phyloP scores from a whole-genome alignment of 768 basidiomycete genomes.

The Peribolospora kevripleyi region DNA sequence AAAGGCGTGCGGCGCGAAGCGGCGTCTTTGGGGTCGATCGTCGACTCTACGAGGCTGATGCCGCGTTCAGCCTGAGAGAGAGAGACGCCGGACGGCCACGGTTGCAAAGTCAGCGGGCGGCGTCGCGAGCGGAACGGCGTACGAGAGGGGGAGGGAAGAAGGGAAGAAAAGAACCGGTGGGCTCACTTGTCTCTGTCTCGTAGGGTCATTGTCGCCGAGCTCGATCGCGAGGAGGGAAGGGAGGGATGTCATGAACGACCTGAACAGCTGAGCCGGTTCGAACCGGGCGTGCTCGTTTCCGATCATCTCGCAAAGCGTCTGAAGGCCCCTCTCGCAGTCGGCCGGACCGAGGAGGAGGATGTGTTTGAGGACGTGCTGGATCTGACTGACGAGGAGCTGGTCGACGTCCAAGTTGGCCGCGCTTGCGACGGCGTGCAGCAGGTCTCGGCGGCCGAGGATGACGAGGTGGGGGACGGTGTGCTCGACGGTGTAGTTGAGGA shows the following conservation, averaged over 20 bases:
- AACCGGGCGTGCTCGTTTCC: background rate
- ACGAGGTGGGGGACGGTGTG: slow-evolving; percentile 48
- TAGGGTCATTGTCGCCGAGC: slow-evolving; percentile 42
- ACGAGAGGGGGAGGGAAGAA: no score
- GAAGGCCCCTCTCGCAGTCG: background rate
- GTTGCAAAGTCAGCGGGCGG: slow-evolving; percentile 4
- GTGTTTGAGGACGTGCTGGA: slow-evolving; percentile 10
- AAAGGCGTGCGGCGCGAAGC: slow-evolving; percentile 16
- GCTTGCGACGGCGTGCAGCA: slow-evolving; percentile 37
- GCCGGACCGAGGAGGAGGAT: background rate
- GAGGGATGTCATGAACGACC: slow-evolving; percentile 33
- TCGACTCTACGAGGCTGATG: slow-evolving; percentile 14
- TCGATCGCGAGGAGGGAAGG: slow-evolving; percentile 50
- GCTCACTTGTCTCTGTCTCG: slow-evolving; percentile 27
- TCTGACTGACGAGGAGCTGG: slow-evolving; percentile 32
- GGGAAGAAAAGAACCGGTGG: no score
- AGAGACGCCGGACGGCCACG: slow-evolving; percentile 15
- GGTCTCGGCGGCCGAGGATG: slow-evolving; percentile 32
- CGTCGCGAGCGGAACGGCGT: background rate
- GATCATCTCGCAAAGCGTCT: background rate
- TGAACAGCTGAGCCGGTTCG: slow-evolving; percentile 16
- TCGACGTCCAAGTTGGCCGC: slow-evolving; percentile 28
- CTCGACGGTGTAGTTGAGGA: slow-evolving; percentile 38
- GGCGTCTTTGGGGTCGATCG: slow-evolving; percentile 14
- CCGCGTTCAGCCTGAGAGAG: slow-evolving; percentile 8